A percentile compares a stretch with the other conserved stretches of the same genome.
Evolutionary conservation across 352 stramenopile genomes (phyloP).

Genomic region (Hyphochytrium catenoides): DNA sequence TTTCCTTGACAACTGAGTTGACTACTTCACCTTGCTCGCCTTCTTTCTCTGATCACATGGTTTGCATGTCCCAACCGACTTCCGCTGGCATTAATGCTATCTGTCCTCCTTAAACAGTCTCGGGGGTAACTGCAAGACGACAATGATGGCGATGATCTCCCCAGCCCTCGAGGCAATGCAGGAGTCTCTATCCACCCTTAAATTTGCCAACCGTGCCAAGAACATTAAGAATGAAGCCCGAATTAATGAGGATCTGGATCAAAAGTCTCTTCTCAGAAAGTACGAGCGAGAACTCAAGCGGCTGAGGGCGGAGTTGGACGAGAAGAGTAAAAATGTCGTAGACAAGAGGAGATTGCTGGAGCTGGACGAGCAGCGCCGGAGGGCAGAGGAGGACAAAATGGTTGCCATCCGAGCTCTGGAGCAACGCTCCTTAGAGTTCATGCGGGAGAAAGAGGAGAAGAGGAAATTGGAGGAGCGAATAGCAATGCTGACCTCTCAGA

Average conservation of each 20-base stretch:
- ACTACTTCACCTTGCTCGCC: too few relatives aligned
- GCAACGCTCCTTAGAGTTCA: conserved; percentile 69
- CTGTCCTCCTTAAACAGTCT: too few relatives aligned
- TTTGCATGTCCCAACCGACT: too few relatives aligned
- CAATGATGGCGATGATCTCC: conserved; percentile 87
- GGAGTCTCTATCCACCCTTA: conserved; percentile 74
- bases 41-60: too few relatives aligned
- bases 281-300: conserved; percentile 84
- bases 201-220: conserved; percentile 78
- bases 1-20: too few relatives aligned
- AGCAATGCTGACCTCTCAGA: conserved; percentile 67
- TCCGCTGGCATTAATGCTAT: too few relatives aligned
- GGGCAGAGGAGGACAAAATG: conserved; percentile 82
- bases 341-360: conserved; percentile 74
- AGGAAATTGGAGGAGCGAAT: conserved; percentile 78
- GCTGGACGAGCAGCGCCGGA: conserved; percentile 53
- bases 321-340: conserved; percentile 73
- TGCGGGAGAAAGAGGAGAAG: conserved; percentile 86
- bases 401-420: conserved; percentile 72
- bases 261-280: conserved; percentile 73
- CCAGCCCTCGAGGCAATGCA: conserved; percentile 62
- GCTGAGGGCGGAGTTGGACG: conserved; percentile 67
- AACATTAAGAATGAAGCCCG: conserved; percentile 70
- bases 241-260: conserved; percentile 76
- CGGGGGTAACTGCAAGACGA: conserved; percentile 79